Conservation (phyloP, 495 filamentous ascomycete species). For the Aspergillus nidulans region DNA sequence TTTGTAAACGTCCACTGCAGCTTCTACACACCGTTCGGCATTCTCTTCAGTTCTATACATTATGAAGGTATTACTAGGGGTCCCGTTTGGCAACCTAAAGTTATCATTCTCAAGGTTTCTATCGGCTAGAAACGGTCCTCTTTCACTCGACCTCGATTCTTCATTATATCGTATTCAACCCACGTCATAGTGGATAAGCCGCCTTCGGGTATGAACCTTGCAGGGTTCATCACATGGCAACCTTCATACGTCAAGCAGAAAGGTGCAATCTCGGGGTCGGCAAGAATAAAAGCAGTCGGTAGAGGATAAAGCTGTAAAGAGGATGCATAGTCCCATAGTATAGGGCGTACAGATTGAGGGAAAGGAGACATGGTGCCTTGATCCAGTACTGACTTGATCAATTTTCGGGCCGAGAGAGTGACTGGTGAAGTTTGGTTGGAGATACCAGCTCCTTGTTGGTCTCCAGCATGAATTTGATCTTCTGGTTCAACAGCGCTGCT, state of each 20-base stretch:
- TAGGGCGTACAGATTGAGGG: conserved; percentile 65
- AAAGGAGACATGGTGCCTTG: conserved; percentile 88
- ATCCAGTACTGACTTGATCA: conserved; percentile 90
- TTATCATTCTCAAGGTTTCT: background rate
- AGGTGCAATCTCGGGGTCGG: conserved; percentile 71
- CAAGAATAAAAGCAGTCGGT: conserved; percentile 75
- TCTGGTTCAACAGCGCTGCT: conserved; percentile 10
- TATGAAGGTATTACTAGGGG: background rate
- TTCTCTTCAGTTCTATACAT: too few relatives aligned
- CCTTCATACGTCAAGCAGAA: conserved; percentile 90
- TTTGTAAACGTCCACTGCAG: too few relatives aligned
- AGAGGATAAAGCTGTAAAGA: conserved; percentile 80
- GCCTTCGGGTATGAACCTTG: conserved; percentile 60
- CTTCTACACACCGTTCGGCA: too few relatives aligned
- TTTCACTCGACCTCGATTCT: conserved; percentile 50
- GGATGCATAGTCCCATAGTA: conserved; percentile 80
- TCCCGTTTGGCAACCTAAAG: background rate
- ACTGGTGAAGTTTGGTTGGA: conserved; percentile 41
- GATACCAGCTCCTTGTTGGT: conserved; percentile 16
- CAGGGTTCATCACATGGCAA: conserved; percentile 95
- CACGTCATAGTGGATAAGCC: conserved; percentile 64
- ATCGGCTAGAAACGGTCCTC: conserved; percentile 35
- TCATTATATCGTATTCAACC: conserved; percentile 76
- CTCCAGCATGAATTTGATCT: conserved; percentile 10
- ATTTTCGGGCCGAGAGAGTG: conserved; percentile 61